Evolutionary conservation across 768 basidiomycete genomes (phyloP), one percentile per base, ranked within the genome.

Genomic region (Sarcodon aspratus): DNA sequence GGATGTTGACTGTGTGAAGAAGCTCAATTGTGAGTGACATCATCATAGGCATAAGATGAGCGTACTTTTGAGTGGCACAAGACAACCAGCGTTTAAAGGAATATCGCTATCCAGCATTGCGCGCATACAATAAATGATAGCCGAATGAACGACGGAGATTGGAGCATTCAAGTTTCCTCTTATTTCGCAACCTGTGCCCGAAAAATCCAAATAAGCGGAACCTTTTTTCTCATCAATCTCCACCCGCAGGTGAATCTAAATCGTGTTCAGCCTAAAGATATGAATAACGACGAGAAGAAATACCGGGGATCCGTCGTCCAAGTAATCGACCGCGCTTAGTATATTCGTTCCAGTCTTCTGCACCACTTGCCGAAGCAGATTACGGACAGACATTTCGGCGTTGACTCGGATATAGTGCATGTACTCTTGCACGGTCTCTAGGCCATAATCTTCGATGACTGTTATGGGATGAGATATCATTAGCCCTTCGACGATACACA

Each of bases 31-130:
- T 31, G 2, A 11, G n/a, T 49, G 38, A 53, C 44, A 17, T n/a
- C 11, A 37, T 18, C 46, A 32, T 37, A 47, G 43, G 21, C 35
- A 33, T 27, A 38, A 36, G 12, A 49, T 9, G 17, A 12, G 66
- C 74, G 46, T 55, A 88, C 88, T 80, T 18, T 83, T 76, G 35
- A 93, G 69, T 1, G 92, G 92, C 7, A 91, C 86, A 8, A 97
- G 74, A 60, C 93, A 96, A 1, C 94, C 94, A 18, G 91, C 89
- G 61, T 97, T 97, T 27, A 97, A 73, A 9, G 94, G 94, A 40
- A 96, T 95, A 57, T 92, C 85, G 33, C 78, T 62, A 61, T 89
- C 79, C 33, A 92, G 69, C 88, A 91, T 91, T 13, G 86, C 69
- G 31, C 89, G 77, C 78, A 91, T 83, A 67, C 85, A 91, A 62